Base-by-base conservation (phyloP, 257 asterid genomes). In the Cordia subcordata region DNA sequence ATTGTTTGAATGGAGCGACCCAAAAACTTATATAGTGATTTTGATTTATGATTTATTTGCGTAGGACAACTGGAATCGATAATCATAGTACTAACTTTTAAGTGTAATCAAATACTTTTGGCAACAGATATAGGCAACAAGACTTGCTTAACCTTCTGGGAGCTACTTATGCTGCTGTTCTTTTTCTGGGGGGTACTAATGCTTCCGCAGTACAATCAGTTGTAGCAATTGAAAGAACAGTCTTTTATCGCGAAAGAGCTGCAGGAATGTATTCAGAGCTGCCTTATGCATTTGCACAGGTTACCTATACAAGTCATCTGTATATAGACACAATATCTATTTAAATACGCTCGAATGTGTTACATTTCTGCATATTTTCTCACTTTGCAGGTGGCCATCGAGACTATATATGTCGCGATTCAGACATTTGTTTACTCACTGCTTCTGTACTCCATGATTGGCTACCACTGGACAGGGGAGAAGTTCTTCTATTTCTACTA, bases 271-370 rank as follows among this genome's bases (percentile, higher is more conserved):
- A 83, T 64, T 88, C 96, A 1, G 95, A 80, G 72, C 61, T 88
- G 38, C 96, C 96, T 0, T 88, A 85, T 51, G 95, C 96, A 15
- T 88, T 88, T 61, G 84, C 96, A 12, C 96, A 88, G 90, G 96
- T 88, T 55, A 38, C 19, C 8, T 14, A 16, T 47, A 13, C 16
- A 46, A 46, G n/a, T n/a, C n/a, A n/a, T n/a, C n/a, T n/a, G n/a
- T n/a, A n/a, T n/a, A n/a, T n/a, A n/a, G n/a, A n/a, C n/a, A n/a
- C n/a, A n/a, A n/a, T n/a, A n/a, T n/a, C n/a, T n/a, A n/a, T n/a
- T n/a, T n/a, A n/a, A n/a, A n/a, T n/a, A n/a, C n/a, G n/a, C n/a
- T n/a, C n/a, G n/a, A n/a, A n/a, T n/a, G n/a, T n/a, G n/a, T n/a
- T n/a, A n/a, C n/a, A n/a, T 33, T 12, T 27, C 11, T 47, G 38